Conservation (phyloP, 2,329 filamentous ascomycete genomes). For the Trichoderma hamatum region DNA sequence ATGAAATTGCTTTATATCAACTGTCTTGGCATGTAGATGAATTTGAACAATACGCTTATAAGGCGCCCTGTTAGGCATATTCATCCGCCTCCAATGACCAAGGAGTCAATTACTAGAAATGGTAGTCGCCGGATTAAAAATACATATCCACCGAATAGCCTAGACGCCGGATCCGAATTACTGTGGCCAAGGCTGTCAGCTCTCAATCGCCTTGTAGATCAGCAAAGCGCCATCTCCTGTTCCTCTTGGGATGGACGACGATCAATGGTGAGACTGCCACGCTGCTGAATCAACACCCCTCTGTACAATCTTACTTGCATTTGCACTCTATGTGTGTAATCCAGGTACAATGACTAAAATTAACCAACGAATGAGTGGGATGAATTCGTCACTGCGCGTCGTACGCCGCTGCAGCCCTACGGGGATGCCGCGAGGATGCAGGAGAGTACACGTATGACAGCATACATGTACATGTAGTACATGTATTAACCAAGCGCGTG, state of each 20-base stretch:
- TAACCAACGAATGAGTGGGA: neutral
- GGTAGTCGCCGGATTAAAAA: neutral
- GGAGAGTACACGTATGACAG: neutral
- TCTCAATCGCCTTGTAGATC: slow-evolving; percentile 1
- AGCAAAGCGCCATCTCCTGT: neutral
- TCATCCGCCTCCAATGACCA: neutral
- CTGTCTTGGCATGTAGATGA: too few relatives aligned
- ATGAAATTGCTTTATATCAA: neutral
- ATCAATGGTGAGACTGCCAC: neutral
- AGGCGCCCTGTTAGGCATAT: neutral
- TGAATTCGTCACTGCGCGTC: neutral
- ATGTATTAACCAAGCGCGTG: neutral
- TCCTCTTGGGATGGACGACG: slow-evolving; percentile 1
- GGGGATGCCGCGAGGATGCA: neutral
- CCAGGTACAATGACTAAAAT: neutral
- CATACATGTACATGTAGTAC: neutral
- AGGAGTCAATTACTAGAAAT: neutral
- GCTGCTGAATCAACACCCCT: neutral
- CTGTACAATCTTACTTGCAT: neutral
- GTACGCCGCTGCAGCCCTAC: slow-evolving; percentile 12
- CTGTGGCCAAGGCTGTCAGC: neutral
- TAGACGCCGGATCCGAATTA: neutral
- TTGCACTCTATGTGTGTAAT: neutral
- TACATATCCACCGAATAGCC: neutral
- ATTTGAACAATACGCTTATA: neutral